These are phyloP conservation scores for Coffea eugenioides DNA, from an alignment of 257 asterid species.

Conservation along the genomic window DNA sequence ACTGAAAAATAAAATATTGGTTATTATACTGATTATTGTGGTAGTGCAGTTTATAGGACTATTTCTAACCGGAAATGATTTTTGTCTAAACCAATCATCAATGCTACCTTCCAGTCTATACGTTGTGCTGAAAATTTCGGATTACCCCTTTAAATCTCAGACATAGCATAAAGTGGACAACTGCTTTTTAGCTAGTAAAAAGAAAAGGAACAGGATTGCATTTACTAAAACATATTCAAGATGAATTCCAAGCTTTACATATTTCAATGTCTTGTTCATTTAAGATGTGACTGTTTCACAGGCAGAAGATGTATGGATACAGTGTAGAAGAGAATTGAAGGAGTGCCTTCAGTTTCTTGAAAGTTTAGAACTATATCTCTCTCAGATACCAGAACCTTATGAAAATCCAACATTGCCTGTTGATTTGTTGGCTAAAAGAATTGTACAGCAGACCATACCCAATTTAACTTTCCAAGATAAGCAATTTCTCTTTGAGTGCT, in stretches of 20 bases:
- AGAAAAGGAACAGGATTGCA: background rate
- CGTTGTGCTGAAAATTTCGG: background rate
- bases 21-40: background rate
- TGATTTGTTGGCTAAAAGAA: constrained; percentile 29
- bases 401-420: constrained; percentile 24
- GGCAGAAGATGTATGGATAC: constrained; percentile 47
- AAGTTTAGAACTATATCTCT: constrained; percentile 25
- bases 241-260: background rate
- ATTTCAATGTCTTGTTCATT: background rate
- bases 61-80: background rate
- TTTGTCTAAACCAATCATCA: too few species aligned
- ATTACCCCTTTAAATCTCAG: background rate
- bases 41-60: background rate
- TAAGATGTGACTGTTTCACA: constrained; percentile 24
- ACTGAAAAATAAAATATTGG: background rate
- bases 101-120: background rate
- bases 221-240: too few species aligned
- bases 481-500: constrained; percentile 39
- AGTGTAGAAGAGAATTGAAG: constrained; percentile 43
- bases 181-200: background rate
- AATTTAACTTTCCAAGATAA: constrained; percentile 38
- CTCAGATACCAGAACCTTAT: constrained; percentile 13
- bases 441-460: constrained; percentile 32
- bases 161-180: background rate
- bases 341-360: constrained; percentile 27